Evolutionary conservation across 2,329 filamentous ascomycete species (phyloP).

Genomic region (Hypoxylon sp.): DNA sequence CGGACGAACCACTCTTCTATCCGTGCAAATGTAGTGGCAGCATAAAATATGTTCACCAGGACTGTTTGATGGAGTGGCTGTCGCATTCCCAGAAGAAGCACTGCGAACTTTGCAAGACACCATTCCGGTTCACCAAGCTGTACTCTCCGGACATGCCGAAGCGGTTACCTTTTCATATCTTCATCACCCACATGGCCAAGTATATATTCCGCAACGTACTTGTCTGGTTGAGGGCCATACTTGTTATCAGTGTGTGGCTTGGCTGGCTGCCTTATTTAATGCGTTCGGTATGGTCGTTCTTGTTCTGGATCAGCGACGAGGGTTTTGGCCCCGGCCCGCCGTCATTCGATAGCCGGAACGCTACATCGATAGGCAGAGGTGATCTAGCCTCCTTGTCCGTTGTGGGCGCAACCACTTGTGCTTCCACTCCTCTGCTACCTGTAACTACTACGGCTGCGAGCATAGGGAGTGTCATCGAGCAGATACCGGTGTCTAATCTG

Average conservation of each 20-base stretch:
- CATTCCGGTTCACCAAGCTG: constrained; percentile 97
- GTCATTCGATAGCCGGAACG: constrained; percentile 43
- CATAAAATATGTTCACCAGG: constrained; percentile 98
- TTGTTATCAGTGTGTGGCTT: constrained; percentile 90
- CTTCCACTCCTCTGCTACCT: constrained; percentile 51
- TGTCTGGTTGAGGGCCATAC: constrained; percentile 78
- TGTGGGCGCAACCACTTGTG: constrained; percentile 48
- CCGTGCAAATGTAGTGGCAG: constrained; percentile 99
- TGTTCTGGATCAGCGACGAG: constrained; percentile 94
- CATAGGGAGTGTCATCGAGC: constrained; percentile 49
- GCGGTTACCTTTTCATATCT: constrained; percentile 80
- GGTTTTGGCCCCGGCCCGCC: constrained; percentile 57
- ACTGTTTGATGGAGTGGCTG: constrained; percentile 98
- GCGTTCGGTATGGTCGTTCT: constrained; percentile 87
- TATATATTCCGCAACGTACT: constrained; percentile 77
- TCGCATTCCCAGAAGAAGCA: constrained; percentile 99
- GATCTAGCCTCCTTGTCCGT: constrained; percentile 38
- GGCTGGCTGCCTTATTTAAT: constrained; percentile 89
- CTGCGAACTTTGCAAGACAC: constrained; percentile 98
- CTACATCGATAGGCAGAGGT: constrained; percentile 35
- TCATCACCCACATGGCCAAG: constrained; percentile 77
- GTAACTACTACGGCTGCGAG: constrained; percentile 51
- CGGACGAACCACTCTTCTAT: constrained; percentile 89
- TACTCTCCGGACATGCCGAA: constrained; percentile 95
- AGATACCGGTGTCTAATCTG: constrained; percentile 43